Conservation (phyloP, 495 filamentous ascomycete species). For the Aspergillus asperescens region DNA sequence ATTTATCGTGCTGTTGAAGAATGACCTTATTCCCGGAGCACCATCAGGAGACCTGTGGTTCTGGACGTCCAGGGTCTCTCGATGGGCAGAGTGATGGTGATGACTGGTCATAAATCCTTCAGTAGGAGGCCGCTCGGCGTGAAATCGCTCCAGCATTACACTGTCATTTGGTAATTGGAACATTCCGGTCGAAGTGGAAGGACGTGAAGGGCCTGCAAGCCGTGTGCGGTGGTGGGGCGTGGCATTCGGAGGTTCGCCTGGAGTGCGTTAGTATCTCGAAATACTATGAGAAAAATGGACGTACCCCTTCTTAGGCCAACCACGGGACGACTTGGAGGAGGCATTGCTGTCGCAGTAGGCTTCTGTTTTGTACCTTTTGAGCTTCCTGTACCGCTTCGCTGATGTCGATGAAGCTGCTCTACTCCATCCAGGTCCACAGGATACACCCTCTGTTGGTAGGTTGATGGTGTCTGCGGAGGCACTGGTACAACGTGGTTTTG, state of each 20-base stretch:
- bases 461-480: slow-evolving; percentile 24
- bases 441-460: slow-evolving; percentile 21
- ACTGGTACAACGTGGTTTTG: slow-evolving; percentile 8
- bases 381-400: slow-evolving; percentile 47
- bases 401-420: slow-evolving; percentile 42
- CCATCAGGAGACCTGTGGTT: neutral
- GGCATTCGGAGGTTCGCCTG: slow-evolving; percentile 15
- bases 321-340: slow-evolving; percentile 22
- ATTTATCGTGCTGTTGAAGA: slow-evolving; percentile 16
- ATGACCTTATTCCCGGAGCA: slow-evolving; percentile 9
- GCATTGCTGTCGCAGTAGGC: slow-evolving; percentile 22
- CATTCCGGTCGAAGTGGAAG: slow-evolving; percentile 18
- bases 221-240: slow-evolving; percentile 24
- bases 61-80: neutral
- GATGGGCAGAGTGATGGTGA: neutral
- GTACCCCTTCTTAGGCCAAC: slow-evolving; percentile 23
- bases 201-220: slow-evolving; percentile 12
- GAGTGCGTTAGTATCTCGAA: neutral
- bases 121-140: neutral
- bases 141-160: slow-evolving; percentile 16
- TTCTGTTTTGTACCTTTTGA: slow-evolving; percentile 25
- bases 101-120: neutral
- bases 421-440: slow-evolving; percentile 34
- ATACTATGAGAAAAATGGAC: neutral
- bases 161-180: slow-evolving; percentile 17